Evolutionary conservation across 106 monocot genomes (phyloP), one percentile per base, ranked within the genome.

Genomic region (Hemerocallis citrina): DNA sequence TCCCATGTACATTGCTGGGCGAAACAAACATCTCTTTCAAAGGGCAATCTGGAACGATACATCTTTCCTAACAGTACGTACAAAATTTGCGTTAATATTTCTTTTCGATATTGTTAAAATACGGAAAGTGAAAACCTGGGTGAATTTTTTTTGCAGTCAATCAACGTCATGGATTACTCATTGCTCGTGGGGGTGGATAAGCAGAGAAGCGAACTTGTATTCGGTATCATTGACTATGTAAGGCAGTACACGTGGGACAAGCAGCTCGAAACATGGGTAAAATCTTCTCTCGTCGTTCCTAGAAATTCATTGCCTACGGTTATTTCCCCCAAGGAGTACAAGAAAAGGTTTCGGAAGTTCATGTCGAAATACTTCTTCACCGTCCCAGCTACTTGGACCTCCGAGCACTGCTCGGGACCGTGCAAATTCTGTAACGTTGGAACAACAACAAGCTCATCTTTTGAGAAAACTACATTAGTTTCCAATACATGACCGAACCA

Each of bases 101-200:
- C n/a, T n/a, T n/a, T n/a, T n/a, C n/a, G n/a, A n/a, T n/a, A n/a
- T n/a, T n/a, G n/a, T n/a, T n/a, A n/a, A n/a, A n/a, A n/a, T n/a
- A n/a, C n/a, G n/a, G n/a, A n/a, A n/a, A n/a, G n/a, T n/a, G n/a
- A n/a, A 49, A 52, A 13, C 48, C 57, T 44, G 42, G 17, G 63
- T 35, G 13, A n/a, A n/a, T 50, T 33, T 12, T 49, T 7, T 25
- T 59, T 64, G 39, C 77, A 92, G 92, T 74, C 74, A 13, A 92
- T 92, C 34, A 92, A 84, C 58, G 86, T 92, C 33, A 87, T 86
- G 86, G 86, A 92, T 68, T 92, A 92, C 64, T 92, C 92, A 22
- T 59, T 92, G 54, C 83, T 92, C 15, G 80, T 92, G 60, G 92
- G 92, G 49, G 86, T 92, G 30, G 92, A 92, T 70, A 80, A 84